These are phyloP conservation scores for Vanderwaltozyma yarrowii DNA, from an alignment of 805 yeast species.

Conservation along the genomic window DNA sequence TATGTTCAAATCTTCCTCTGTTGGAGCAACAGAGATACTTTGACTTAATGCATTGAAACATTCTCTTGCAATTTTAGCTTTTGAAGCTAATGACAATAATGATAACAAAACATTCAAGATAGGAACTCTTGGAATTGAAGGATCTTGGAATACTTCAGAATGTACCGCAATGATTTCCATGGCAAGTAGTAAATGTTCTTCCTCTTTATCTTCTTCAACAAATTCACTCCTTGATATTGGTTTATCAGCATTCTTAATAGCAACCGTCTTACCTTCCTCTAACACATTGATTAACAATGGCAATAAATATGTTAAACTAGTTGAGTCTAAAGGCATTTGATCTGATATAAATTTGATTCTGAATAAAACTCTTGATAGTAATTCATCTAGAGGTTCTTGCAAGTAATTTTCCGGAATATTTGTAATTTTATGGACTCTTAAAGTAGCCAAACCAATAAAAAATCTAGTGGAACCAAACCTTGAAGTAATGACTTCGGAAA, in stretches of 20 bases:
- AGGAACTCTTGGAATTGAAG: constrained; percentile 56
- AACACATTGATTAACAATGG: constrained; percentile 67
- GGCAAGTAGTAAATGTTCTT: constrained; percentile 71
- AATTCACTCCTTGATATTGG: constrained; percentile 52
- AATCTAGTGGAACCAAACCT: constrained; percentile 42
- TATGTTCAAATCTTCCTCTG: constrained; percentile 45
- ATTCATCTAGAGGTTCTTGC: constrained; percentile 43
- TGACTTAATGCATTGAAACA: constrained; percentile 71
- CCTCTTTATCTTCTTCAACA: constrained; percentile 76
- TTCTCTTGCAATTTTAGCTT: constrained; percentile 74
- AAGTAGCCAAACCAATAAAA: constrained; percentile 58
- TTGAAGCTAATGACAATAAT: constrained; percentile 62
- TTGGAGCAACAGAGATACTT: constrained; percentile 55
- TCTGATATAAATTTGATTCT: constrained; percentile 65
- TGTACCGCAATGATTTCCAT: constrained; percentile 65
- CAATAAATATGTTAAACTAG: constrained; percentile 59
- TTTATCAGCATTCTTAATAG: constrained; percentile 44
- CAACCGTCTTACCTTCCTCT: constrained; percentile 50
- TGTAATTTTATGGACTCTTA: constrained; percentile 44
- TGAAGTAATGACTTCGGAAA: constrained; percentile 42
- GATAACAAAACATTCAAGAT: constrained; percentile 53
- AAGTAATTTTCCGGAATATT: constrained; percentile 36
- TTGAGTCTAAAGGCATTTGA: constrained; percentile 57
- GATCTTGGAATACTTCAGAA: constrained; percentile 56
- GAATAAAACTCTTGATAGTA: constrained; percentile 60